These are phyloP conservation scores for Candida sojae DNA, from an alignment of 1,139 yeast genomes.

Conservation along the genomic window DNA sequence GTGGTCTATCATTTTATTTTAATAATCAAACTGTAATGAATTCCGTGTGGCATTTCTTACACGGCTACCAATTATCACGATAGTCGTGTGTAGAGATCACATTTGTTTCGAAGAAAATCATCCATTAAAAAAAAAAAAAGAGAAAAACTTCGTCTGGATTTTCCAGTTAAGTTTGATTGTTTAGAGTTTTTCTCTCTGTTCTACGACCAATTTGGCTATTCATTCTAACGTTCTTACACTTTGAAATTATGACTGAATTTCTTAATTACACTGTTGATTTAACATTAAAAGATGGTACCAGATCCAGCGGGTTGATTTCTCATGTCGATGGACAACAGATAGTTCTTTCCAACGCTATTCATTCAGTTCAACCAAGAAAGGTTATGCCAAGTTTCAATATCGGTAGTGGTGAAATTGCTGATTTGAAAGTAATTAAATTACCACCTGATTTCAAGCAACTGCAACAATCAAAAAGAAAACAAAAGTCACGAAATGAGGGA, in stretches of 20 bases:
- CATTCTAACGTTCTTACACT: no score
- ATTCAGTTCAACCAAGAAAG: conserved; percentile 19
- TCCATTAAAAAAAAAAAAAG: no score
- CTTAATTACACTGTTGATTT: conserved; percentile 57
- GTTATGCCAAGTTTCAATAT: conserved; percentile 25
- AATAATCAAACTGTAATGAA: no score
- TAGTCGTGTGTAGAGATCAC: no score
- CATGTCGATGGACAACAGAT: conserved; percentile 44
- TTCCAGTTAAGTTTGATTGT: no score
- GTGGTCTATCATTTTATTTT: no score
- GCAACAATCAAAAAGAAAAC: conserved; percentile 17
- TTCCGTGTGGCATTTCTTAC: no score
- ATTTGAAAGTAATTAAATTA: conserved; percentile 50
- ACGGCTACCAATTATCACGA: no score
- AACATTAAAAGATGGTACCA: conserved; percentile 46
- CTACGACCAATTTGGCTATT: no score
- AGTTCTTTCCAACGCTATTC: conserved; percentile 35
- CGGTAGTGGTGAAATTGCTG: conserved; percentile 39
- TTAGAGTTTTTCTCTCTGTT: no score
- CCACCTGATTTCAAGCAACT: conserved; percentile 37
- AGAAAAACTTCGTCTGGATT: no score
- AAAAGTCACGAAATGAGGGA: conserved; percentile 13
- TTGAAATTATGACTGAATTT: conserved; percentile 39
- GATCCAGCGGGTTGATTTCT: conserved; percentile 47
- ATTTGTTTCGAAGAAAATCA: no score